Conservation (phyloP, 495 filamentous ascomycete genomes). For the Daldinia vernicosa region DNA sequence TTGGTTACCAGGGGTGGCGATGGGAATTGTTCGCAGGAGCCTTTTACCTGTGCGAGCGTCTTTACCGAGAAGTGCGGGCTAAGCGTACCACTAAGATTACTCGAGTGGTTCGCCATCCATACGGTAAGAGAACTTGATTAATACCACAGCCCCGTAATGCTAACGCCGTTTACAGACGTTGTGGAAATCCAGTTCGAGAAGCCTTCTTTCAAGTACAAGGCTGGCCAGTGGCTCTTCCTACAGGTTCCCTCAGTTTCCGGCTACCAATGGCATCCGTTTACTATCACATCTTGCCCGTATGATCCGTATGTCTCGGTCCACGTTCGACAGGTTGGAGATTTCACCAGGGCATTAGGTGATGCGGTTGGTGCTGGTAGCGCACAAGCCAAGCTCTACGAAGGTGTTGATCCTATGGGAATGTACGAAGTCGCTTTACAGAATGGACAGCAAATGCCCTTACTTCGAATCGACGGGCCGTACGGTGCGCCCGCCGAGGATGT, state of each 20-base stretch:
- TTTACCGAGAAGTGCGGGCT: slow-evolving; percentile 90
- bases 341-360: slow-evolving; percentile 86
- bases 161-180: slow-evolving; percentile 69
- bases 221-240: slow-evolving; percentile 97
- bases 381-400: slow-evolving; percentile 85
- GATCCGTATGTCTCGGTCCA: slow-evolving; percentile 95
- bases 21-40: slow-evolving; percentile 93
- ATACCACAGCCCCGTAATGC: slow-evolving; percentile 1
- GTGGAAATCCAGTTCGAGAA: slow-evolving; percentile 98
- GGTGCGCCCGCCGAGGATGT: slow-evolving; percentile 97
- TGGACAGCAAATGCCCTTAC: slow-evolving; percentile 84
- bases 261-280: slow-evolving; percentile 98
- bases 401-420: slow-evolving; percentile 92
- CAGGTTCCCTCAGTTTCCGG: slow-evolving; percentile 88
- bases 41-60: slow-evolving; percentile 84
- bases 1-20: slow-evolving; percentile 96
- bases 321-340: slow-evolving; percentile 96
- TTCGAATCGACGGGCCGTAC: slow-evolving; percentile 95
- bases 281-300: slow-evolving; percentile 97
- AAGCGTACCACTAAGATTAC: slow-evolving; percentile 86
- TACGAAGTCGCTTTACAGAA: slow-evolving; percentile 97
- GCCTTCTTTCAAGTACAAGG: slow-evolving; percentile 96
- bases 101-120: slow-evolving; percentile 96
- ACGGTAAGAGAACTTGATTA: slow-evolving; percentile 67
- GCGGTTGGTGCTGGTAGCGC: slow-evolving; percentile 89